Evolutionary conservation across 768 basidiomycete species (phyloP).

Genomic region (Sarcodon sp.): DNA sequence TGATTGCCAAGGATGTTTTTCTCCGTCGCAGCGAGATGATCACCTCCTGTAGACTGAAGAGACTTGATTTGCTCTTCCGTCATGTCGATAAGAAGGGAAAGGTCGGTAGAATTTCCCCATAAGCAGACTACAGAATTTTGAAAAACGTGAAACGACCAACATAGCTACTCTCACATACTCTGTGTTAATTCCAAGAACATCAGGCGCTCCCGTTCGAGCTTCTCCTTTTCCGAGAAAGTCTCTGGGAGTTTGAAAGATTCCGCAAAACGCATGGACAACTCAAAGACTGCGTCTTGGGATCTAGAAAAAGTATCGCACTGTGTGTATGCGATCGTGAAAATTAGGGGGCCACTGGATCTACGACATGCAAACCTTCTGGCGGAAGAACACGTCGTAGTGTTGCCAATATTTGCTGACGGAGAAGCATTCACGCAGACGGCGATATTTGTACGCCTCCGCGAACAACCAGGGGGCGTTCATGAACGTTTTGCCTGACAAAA

Average conservation of each 20-base stretch:
- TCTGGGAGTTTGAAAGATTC: conserved; percentile 63
- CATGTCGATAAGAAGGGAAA: conserved; percentile 94
- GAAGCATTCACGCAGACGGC: conserved; percentile 87
- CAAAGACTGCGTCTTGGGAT: conserved; percentile 85
- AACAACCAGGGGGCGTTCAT: conserved; percentile 97
- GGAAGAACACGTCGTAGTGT: conserved; percentile 89
- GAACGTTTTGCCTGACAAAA: conserved; percentile 59
- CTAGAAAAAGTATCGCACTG: conserved; percentile 94
- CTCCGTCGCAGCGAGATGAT: conserved; percentile 87
- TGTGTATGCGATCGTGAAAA: not conserved
- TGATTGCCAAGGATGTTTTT: conserved; percentile 94
- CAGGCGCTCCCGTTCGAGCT: conserved; percentile 59
- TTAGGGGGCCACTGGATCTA: not conserved
- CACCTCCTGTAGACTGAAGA: conserved; percentile 95
- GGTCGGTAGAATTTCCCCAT: conserved; percentile 95
- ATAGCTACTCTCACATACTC: conserved; percentile 28
- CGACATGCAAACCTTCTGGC: conserved; percentile 53
- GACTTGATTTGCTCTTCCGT: conserved; percentile 94
- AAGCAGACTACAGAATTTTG: conserved; percentile 54
- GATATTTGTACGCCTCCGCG: conserved; percentile 90
- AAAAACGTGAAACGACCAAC: conserved; percentile 1
- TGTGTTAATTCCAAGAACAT: conserved; percentile 93
- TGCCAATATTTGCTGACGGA: conserved; percentile 83
- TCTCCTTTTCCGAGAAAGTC: conserved; percentile 36
- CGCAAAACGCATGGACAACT: conserved; percentile 84